Evolutionary conservation across 2,329 filamentous ascomycete genomes (phyloP).

Genomic region (Xylariaceae sp.): DNA sequence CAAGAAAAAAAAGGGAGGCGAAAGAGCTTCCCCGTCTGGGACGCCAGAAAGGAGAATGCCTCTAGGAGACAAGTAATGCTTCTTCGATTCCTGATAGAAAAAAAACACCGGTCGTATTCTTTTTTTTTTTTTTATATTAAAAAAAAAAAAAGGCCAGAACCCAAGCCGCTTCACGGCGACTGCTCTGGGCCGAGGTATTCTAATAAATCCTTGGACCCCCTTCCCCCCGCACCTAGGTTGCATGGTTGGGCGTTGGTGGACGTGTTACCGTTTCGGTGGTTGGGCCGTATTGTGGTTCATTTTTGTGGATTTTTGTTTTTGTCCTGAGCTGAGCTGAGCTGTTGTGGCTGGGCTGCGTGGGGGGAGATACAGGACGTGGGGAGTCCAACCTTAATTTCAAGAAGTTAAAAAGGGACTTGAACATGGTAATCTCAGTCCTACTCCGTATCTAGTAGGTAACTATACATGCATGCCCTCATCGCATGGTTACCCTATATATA

Average conservation of each 20-base stretch:
- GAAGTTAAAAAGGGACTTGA: no score
- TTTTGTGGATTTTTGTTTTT: neutral
- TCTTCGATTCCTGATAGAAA: constrained; percentile 6
- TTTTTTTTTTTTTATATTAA: no score
- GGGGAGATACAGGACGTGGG: neutral
- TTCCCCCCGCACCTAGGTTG: constrained; percentile 15
- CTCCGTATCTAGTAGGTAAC: no score
- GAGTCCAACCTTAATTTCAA: neutral
- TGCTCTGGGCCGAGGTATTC: constrained; percentile 5
- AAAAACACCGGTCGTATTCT: constrained; percentile 12
- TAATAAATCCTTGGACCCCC: constrained; percentile 14
- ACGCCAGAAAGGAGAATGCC: neutral
- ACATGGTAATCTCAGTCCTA: no score
- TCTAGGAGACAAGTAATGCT: constrained; percentile 5
- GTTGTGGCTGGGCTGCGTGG: neutral
- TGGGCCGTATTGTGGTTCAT: constrained; percentile 1
- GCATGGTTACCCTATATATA: no score
- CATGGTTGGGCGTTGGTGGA: constrained; percentile 18
- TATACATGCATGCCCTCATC: no score
- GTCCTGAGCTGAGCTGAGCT: no score
- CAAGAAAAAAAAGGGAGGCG: neutral
- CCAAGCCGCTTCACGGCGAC: constrained; percentile 9
- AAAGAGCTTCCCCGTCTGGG: constrained; percentile 1
- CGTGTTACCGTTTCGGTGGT: constrained; percentile 6
- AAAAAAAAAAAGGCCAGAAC: constrained; percentile 3